A percentile compares a stretch with the other conserved stretches of the same genome.
Evolutionary conservation across 768 basidiomycete genomes (phyloP).

Genomic region (Strobilomyces dryophilus): DNA sequence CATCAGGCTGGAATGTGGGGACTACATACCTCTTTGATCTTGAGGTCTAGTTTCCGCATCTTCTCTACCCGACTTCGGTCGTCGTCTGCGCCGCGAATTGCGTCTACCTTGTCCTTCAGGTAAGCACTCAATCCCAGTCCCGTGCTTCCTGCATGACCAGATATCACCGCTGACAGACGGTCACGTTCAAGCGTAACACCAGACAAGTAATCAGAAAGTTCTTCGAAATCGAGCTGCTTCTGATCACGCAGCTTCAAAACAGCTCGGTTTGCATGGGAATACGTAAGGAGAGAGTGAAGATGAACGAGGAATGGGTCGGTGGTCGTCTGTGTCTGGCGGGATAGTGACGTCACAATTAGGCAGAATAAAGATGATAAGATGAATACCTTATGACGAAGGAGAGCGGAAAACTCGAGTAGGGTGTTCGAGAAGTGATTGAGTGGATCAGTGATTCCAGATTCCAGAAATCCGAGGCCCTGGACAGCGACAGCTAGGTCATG

Average conservation of each 20-base stretch:
- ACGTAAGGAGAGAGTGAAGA: conserved; percentile 88
- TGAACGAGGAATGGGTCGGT: conserved; percentile 90
- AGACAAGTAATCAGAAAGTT: conserved; percentile 90
- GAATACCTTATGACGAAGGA: conserved; percentile 77
- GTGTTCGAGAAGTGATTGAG: conserved; percentile 97
- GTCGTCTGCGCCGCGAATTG: conserved; percentile 88
- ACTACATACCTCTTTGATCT: conserved; percentile 84
- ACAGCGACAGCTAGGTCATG: conserved; percentile 95
- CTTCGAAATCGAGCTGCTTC: conserved; percentile 98
- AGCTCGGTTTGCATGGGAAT: conserved; percentile 89
- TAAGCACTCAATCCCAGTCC: conserved; percentile 86
- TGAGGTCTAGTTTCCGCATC: conserved; percentile 87
- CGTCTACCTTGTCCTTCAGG: conserved; percentile 88
- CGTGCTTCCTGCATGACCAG: conserved; percentile 81
- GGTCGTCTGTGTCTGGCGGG: conserved; percentile 73
- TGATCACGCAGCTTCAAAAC: conserved; percentile 95
- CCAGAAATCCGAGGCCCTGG: conserved; percentile 95
- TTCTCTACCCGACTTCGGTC: conserved; percentile 90
- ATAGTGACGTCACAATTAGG: neutral
- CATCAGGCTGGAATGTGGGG: neutral
- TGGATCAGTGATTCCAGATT: conserved; percentile 97
- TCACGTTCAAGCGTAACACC: conserved; percentile 93
- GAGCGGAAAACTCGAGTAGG: conserved; percentile 88
- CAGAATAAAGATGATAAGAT: neutral
- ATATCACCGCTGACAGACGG: conserved; percentile 82